A percentile compares a stretch with the other conserved stretches of the same genome.
Evolutionary conservation across 2,329 filamentous ascomycete species (phyloP).

Genomic region (Curvularia sp.): DNA sequence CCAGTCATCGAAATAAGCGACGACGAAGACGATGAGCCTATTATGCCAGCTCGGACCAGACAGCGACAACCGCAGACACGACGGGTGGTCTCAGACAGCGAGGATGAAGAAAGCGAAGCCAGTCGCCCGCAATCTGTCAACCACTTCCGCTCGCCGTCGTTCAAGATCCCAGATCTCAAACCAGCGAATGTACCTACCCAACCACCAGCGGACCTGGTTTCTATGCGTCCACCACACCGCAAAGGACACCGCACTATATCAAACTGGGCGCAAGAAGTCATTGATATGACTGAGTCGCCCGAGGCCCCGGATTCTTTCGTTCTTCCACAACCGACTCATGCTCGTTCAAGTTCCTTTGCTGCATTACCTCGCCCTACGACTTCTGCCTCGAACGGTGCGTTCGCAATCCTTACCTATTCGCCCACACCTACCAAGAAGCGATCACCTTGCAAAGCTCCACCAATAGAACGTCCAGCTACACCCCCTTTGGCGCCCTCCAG

Average conservation of each 20-base stretch:
- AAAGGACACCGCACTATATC: constrained; percentile 40
- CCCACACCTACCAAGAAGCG: constrained; percentile 44
- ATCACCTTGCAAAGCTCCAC: constrained; percentile 45
- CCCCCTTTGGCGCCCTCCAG: constrained; percentile 38
- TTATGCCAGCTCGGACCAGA: constrained; percentile 30
- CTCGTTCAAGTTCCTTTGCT: constrained; percentile 34
- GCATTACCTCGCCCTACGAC: constrained; percentile 40
- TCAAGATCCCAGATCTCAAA: constrained; percentile 18
- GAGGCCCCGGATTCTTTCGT: constrained; percentile 29
- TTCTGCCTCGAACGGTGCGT: constrained; percentile 34
- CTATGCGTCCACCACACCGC: constrained; percentile 31
- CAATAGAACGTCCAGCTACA: constrained; percentile 40
- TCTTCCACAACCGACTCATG: constrained; percentile 28
- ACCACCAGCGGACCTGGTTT: constrained; percentile 23
- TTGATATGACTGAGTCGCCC: constrained; percentile 43
- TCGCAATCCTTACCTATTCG: constrained; percentile 44
- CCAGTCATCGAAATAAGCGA: constrained; percentile 18
- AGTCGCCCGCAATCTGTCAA: constrained; percentile 3
- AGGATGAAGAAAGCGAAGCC: constrained; percentile 26
- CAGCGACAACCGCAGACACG: constrained; percentile 24
- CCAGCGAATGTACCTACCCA: not conserved
- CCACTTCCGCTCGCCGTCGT: constrained; percentile 5
- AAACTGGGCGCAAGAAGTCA: constrained; percentile 43
- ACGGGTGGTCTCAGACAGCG: constrained; percentile 33
- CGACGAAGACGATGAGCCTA: constrained; percentile 43